Base-by-base conservation (phyloP, 1,284 basidiomycete genomes). In the Omphalotus olearius region DNA sequence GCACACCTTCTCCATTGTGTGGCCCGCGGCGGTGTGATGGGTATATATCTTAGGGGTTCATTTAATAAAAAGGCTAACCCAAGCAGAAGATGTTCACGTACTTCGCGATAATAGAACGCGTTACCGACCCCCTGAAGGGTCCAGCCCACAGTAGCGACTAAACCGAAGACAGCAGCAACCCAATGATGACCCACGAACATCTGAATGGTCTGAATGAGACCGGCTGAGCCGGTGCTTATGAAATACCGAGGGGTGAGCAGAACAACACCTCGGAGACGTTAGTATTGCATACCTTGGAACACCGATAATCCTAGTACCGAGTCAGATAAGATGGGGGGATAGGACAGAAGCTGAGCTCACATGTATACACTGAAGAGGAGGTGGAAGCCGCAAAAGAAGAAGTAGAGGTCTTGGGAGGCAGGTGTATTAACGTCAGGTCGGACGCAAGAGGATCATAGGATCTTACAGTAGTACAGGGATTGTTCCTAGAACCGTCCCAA, bases 341-440 rank as follows among this genome's bases (percentile, higher is more conserved):
- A 40, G 41, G 49, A 35, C 58, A 57, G 57, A 58, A 56, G 13
- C 63, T 52, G 51, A 28, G 35, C 84, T 71, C 64, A 88, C 88
- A 91, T 89, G 72, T 91, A 95, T 63, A 93, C 66, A 56, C 90
- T 90, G 74, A 90, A 98, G 36, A 91, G 73, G 52, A 98, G 75
- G 71, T 99, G 94, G 77, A 90, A 97, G 30, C 92, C 95, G 52
- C 85, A 80, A 71, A 98, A 98, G 70, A 97, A 82, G 75, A 96
- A 96, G 77, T 91, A 98, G 57, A 94, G 71, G 74, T 97, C 94
- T 94, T 65, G 38, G 56, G 66, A 35, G 43, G 47, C 64, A 56
- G 63, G 57, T 47, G 62, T 23, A 23, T 57, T 55, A 47, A 53
- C 52, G 54, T 67, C 52, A 66, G 58, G 56, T 57, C 52, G 63